Evolutionary conservation across 139 green algal species (phyloP).

Genomic region (Desmodesmus armatus): DNA sequence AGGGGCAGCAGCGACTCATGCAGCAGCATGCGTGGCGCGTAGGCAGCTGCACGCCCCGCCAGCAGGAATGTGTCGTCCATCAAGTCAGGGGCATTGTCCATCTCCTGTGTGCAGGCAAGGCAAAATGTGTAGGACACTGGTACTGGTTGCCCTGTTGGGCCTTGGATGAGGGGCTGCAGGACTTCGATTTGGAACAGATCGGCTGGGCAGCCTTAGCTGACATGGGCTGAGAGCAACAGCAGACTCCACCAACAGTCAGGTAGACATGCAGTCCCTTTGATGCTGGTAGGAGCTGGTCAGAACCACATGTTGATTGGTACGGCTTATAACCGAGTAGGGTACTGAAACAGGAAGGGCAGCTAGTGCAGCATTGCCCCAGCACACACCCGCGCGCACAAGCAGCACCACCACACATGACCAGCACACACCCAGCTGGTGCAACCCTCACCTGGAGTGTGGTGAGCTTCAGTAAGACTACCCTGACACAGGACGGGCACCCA

Average conservation of each 20-base stretch:
- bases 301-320: too few species aligned
- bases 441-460: background rate
- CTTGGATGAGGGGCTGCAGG: background rate
- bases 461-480: background rate
- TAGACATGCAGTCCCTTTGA: too few species aligned
- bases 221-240: too few species aligned
- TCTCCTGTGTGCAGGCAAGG: constrained; percentile 47
- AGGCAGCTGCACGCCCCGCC: constrained; percentile 67
- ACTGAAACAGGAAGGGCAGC: too few species aligned
- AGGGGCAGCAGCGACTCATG: constrained; percentile 54
- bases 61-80: constrained; percentile 89
- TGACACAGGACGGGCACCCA: background rate
- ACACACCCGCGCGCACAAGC: too few species aligned
- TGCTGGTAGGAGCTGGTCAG: too few species aligned
- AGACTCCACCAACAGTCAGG: too few species aligned
- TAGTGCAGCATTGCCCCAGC: background rate
- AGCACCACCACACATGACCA: too few species aligned
- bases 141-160: background rate
- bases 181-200: background rate
- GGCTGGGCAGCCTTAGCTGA: too few species aligned
- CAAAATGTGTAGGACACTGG: background rate
- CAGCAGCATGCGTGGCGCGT: constrained; percentile 68
- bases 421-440: too few species aligned
- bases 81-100: constrained; percentile 72
- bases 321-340: too few species aligned